Base-by-base conservation (phyloP, 768 basidiomycete species). In the Lanmaoa rubissima region DNA sequence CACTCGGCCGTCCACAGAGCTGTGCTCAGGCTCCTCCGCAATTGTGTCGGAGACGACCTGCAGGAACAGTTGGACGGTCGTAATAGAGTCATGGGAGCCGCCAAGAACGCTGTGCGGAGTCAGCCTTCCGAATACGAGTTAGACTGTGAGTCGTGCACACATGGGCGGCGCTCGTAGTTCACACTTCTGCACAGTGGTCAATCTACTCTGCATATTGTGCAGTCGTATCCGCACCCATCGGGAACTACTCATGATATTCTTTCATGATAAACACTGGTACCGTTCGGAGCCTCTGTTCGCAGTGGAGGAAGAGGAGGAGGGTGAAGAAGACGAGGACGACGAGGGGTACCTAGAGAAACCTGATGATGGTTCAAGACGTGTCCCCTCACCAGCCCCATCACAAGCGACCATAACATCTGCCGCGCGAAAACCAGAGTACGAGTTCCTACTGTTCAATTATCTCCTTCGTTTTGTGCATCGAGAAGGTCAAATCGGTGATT, bases 401-500 rank as follows among this genome's bases (percentile, higher is more conserved):
- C 81, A 84, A 54, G 73, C 72, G 7, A 88, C 85, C 4, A 73
- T 82, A 35, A 83, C 75, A 34, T 84, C 82, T 12, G 79, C 73
- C 4, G 69, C 72, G 19, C 86, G 83, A 67, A 90, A 89, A 69
- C 77, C 91, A 19, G 93, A 96, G 74, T 96, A 96, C 66, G 95
- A 98, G 68, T 98, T 97, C 67, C 83, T 96, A 31, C 79, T 98
- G 13, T 97, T 98, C 79, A 92, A 95, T 67, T 96, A 96, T 66
- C 85, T 98, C 36, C 84, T 98, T 11, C 91, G 94, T 0, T 98
- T 94, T 68, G 90, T 94, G 24, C 95, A 98, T 69, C 83, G 94
- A 54, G 95, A 98, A 76, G 94, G 93, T 19, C 83, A 88, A 43
- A 93, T 94, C 31, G 96, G 96, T 11, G 94, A 97, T 67, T 91